Conservation (phyloP, 345 rosid genomes). For the Populus alba region DNA sequence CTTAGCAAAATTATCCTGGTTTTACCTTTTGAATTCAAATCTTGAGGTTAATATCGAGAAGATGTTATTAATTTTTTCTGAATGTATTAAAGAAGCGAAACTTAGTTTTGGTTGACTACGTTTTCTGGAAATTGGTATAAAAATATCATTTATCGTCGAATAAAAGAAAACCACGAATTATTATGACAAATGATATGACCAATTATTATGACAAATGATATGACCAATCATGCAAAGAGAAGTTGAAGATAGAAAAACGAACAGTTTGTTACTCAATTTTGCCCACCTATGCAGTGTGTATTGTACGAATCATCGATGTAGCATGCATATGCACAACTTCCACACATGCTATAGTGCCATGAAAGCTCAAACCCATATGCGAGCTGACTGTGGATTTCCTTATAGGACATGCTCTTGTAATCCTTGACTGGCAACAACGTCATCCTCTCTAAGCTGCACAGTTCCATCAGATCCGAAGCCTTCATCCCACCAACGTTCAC, state of each 20-base stretch:
- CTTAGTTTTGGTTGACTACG: too few relatives aligned
- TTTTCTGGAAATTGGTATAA: too few relatives aligned
- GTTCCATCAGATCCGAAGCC: background rate
- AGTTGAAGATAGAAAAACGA: background rate
- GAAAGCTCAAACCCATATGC: constrained; percentile 18
- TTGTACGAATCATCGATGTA: background rate
- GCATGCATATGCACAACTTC: background rate
- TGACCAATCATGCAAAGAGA: background rate
- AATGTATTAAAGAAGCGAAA: too few relatives aligned
- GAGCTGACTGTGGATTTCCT: constrained; percentile 5
- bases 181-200: too few relatives aligned
- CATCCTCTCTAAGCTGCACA: constrained; percentile 3
- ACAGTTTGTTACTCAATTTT: background rate
- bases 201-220: too few relatives aligned
- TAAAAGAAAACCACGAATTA: too few relatives aligned
- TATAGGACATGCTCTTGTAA: background rate
- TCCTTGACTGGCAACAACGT: background rate
- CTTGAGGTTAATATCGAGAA: too few relatives aligned
- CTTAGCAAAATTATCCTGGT: background rate
- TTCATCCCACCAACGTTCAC: background rate
- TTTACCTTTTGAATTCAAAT: too few relatives aligned
- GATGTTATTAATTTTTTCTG: too few relatives aligned
- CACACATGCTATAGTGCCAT: constrained; percentile 1
- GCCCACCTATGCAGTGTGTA: background rate
- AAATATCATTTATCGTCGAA: too few relatives aligned